Evolutionary conservation across 148 eudicot species (phyloP).

Genomic region (Persicaria maculosa): DNA sequence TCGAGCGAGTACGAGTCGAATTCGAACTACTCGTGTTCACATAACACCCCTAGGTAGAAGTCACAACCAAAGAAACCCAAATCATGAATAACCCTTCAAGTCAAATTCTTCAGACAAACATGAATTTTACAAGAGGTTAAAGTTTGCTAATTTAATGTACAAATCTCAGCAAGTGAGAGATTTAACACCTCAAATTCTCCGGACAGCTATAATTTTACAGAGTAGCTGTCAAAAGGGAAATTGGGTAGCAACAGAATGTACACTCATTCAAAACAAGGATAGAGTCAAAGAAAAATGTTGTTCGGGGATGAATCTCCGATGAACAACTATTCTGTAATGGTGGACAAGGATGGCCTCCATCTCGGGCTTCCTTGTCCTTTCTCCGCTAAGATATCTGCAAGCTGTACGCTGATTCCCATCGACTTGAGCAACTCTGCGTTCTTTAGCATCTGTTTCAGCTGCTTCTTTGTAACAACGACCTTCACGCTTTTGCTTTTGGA

Average conservation of each 20-base stretch:
- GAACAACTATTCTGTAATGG: slow-evolving; percentile 1
- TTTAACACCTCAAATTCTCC: slow-evolving; percentile 12
- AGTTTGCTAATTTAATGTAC: background rate
- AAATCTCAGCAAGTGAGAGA: slow-evolving; percentile 4
- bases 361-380: background rate
- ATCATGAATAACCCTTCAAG: background rate
- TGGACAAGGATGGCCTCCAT: slow-evolving; percentile 6
- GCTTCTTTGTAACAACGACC: slow-evolving; percentile 3
- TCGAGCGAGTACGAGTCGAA: too few relatives aligned
- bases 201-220: slow-evolving; percentile 6
- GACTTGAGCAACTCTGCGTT: background rate
- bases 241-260: slow-evolving; percentile 8
- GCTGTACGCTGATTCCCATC: slow-evolving; percentile 5
- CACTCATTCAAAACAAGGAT: background rate
- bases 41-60: too few relatives aligned
- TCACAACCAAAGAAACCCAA: too few relatives aligned
- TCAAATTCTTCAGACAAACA: background rate
- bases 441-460: slow-evolving; percentile 10
- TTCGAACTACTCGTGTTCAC: too few relatives aligned
- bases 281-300: background rate
- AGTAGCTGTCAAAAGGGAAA: slow-evolving; percentile 6
- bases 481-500: background rate
- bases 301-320: background rate
- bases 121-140: background rate
- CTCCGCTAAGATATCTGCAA: slow-evolving; percentile 2